Base-by-base conservation (phyloP, 192 early-diverging fungal genomes). In the Entomortierella lignicola region DNA sequence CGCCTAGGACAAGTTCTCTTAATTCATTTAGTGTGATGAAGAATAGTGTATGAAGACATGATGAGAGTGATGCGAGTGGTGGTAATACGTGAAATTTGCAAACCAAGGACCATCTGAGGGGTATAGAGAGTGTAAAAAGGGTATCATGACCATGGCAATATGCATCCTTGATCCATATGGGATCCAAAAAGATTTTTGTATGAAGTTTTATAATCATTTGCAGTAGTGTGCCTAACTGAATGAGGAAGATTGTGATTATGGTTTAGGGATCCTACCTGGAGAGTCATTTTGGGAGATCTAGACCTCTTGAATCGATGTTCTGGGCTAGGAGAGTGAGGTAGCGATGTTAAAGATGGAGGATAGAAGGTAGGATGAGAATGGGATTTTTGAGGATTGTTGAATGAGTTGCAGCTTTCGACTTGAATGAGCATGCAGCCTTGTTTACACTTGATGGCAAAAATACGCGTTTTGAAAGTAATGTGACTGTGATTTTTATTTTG, bases 21-120 rank as follows among this genome's bases (percentile, higher is more conserved):
- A 27, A 31, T 29, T 18, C 20, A 43, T n/a, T n/a, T 52, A 29
- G 34, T 37, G 34, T 37, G 34, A 37, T 37, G 34, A 37, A 37
- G 10, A 47, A 47, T 65, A 29, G 50, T 66, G 72, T 74, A 74
- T 74, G 72, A 74, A 50, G 57, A 54, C 41, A 74, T 60, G 11
- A 42, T 0, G 27, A 44, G 17, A 55, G 30, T 10, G 58, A 60
- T 61, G 48, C 3, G 25, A 31, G 21, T 55, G 50, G 29, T 18
- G 26, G 11, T 27, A 43, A 54, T 58, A 44, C 11, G 29, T 32
- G 2, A 61, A 63, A 62, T 47, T 57, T 18, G 20, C 44, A 1
- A 0, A 12, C 4, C 18, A 50, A 59, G 50, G 50, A 8, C 72
- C 58, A 66, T 66, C 27, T 15, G 17, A 41, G 41, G 52, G 30